Conservation (phyloP, 2,329 filamentous ascomycete species). For the Botrytis medusae region DNA sequence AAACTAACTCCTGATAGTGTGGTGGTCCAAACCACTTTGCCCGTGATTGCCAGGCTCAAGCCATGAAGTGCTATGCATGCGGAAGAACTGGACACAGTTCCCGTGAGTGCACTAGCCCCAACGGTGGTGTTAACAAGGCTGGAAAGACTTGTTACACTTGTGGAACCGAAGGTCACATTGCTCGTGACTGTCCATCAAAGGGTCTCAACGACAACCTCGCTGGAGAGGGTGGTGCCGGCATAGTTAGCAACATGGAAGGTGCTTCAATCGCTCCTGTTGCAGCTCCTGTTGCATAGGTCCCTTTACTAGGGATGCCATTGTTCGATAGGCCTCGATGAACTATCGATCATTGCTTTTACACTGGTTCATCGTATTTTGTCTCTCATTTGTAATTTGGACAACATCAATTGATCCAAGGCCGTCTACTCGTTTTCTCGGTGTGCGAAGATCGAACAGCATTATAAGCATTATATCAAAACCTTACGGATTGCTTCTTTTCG, state of each 20-base stretch:
- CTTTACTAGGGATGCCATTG: constrained; percentile 36
- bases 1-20: constrained; percentile 43
- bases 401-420: constrained; percentile 30
- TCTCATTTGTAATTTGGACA: constrained; percentile 39
- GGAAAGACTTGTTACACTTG: constrained; percentile 99
- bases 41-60: constrained; percentile 72
- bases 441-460: constrained; percentile 30
- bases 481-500: constrained; percentile 37
- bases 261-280: constrained; percentile 46
- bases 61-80: constrained; percentile 79
- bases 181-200: constrained; percentile 73
- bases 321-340: constrained; percentile 40
- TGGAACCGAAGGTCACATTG: constrained; percentile 93
- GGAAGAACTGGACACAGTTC: constrained; percentile 60
- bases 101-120: constrained; percentile 52
- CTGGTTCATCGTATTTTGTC: constrained; percentile 36
- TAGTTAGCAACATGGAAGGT: constrained; percentile 39
- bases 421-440: constrained; percentile 38
- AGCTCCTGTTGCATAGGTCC: constrained; percentile 17
- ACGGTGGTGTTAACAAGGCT: constrained; percentile 91
- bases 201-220: constrained; percentile 44
- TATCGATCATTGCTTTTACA: constrained; percentile 33
- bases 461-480: constrained; percentile 27
- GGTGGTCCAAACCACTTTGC: constrained; percentile 96
- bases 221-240: constrained; percentile 31